Percentiles rank a stretch among this genome's conserved stretches.
Evolutionary conservation across 177 flowering plant genomes (phyloP).

Genomic region (Tripterygium wilfordii): DNA sequence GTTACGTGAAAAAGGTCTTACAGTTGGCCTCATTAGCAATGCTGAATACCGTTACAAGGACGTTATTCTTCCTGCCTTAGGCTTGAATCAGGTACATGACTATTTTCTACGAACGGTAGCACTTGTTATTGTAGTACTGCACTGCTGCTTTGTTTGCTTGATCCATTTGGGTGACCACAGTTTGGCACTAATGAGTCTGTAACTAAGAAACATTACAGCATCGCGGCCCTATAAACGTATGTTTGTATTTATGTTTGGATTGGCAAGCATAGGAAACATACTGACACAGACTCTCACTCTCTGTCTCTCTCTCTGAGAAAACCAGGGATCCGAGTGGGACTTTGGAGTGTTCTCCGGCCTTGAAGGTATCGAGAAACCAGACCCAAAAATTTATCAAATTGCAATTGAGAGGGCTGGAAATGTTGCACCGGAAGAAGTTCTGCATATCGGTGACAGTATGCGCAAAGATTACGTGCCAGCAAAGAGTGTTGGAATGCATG

Average conservation of each 20-base stretch:
- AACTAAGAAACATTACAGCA: no score
- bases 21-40: slow-evolving; percentile 86
- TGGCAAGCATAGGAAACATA: neutral
- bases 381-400: slow-evolving; percentile 69
- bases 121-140: no score
- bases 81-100: slow-evolving; percentile 65
- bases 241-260: no score
- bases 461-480: slow-evolving; percentile 85
- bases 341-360: slow-evolving; percentile 98
- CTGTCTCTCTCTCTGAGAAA: neutral
- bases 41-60: slow-evolving; percentile 91
- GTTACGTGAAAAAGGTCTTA: slow-evolving; percentile 60
- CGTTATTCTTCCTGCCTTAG: slow-evolving; percentile 94
- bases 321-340: slow-evolving; percentile 93
- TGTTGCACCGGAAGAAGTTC: slow-evolving; percentile 56
- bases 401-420: slow-evolving; percentile 79
- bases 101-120: no score
- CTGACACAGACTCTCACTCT: neutral
- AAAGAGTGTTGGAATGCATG: slow-evolving; percentile 80
- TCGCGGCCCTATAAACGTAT: no score
- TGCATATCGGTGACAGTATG: slow-evolving; percentile 90
- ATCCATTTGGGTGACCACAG: no score
- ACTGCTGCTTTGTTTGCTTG: no score
- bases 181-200: no score
- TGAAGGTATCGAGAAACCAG: slow-evolving; percentile 94